A percentile compares a stretch with the other conserved stretches of the same genome.
phyloP scores from a whole-genome alignment of 495 filamentous ascomycete species.

The Chaetomium fimeti region DNA sequence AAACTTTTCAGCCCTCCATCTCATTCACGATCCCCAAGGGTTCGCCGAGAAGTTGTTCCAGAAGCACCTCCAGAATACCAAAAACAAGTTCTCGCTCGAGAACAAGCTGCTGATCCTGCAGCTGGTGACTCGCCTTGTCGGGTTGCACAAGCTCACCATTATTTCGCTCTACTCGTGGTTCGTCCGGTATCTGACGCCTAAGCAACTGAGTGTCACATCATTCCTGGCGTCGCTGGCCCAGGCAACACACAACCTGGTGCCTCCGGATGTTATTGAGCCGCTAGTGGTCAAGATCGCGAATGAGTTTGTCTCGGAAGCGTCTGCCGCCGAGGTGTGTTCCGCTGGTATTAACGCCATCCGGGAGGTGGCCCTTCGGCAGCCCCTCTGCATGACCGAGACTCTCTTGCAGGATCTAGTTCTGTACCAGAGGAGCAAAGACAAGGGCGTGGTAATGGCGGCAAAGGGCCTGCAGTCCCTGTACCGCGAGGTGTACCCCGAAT shows the following conservation, averaged over 20 bases:
- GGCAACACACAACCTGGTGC: conserved; percentile 84
- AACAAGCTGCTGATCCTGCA: conserved; percentile 86
- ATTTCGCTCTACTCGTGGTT: conserved; percentile 67
- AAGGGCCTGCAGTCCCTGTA: conserved; percentile 87
- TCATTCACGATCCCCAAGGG: conserved; percentile 92
- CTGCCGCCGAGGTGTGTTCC: conserved; percentile 83
- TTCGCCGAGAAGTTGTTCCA: conserved; percentile 89
- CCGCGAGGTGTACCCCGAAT: conserved; percentile 81
- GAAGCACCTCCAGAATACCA: conserved; percentile 84
- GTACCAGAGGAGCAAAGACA: conserved; percentile 97
- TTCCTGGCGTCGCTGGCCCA: conserved; percentile 93
- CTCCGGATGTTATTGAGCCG: conserved; percentile 89
- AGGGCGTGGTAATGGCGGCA: conserved; percentile 95
- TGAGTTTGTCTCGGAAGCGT: conserved; percentile 95
- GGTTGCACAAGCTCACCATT: conserved; percentile 78
- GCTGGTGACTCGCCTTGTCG: conserved; percentile 84
- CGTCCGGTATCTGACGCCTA: conserved; percentile 87
- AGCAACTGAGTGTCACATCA: conserved; percentile 88
- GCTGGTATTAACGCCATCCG: conserved; percentile 93
- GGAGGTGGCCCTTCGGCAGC: conserved; percentile 88
- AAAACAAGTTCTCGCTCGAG: conserved; percentile 84
- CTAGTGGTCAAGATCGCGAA: conserved; percentile 94
- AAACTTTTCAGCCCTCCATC: conserved; percentile 94
- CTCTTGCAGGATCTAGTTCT: conserved; percentile 93
- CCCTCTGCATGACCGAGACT: conserved; percentile 91